Base-by-base conservation (phyloP, 73 alveolate species). In the Paramecium biaurelia region DNA sequence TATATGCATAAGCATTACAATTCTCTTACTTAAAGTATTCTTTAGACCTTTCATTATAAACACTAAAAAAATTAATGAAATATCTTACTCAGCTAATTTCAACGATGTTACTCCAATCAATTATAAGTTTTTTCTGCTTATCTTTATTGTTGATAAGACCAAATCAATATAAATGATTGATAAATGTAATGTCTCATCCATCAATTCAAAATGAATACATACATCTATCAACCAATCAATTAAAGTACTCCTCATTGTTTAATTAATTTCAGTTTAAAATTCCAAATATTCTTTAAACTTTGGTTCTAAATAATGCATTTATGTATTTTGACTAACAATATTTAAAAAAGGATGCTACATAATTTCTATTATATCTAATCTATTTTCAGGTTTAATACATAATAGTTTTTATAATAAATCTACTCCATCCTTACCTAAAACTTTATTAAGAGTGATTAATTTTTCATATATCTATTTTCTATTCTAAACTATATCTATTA, bases 181-280 rank as follows among this genome's bases (percentile, higher is more conserved):
- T 85, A 95, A 93, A 86, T 95, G 98, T 28, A 98, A 95, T 18
- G 99, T 98, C 68, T 98, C 99, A 92, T 94, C 97, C 68, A 95
- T 94, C 34, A 96, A 96, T 57, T 96, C 97, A 74, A 98, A 98
- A 92, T 98, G 99, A 76, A 95, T 96, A 67, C 97, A 95, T 49
- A 98, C 99, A 96, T 98, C 99, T 20, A 96, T 96, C 41, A 98
- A 93, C 99, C 99, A 98, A 92, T 98, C 99, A 0, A 98, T 96
- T 20, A 98, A 92, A n/a, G 98, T 98, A 57, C 98, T 93, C 57
- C 99, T 85, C 99, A 97, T 97, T 85, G 96, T 93, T 23, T 95
- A 96, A 82, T 94, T 97, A 10, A 96, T 95, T 63, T 94, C 95
- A 32, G 86, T 59, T 93, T 97, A 95, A 20, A 85, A 74, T 26